Evolutionary conservation across 148 eudicot species (phyloP).

Genomic region (Rhododendron griersonianum): DNA sequence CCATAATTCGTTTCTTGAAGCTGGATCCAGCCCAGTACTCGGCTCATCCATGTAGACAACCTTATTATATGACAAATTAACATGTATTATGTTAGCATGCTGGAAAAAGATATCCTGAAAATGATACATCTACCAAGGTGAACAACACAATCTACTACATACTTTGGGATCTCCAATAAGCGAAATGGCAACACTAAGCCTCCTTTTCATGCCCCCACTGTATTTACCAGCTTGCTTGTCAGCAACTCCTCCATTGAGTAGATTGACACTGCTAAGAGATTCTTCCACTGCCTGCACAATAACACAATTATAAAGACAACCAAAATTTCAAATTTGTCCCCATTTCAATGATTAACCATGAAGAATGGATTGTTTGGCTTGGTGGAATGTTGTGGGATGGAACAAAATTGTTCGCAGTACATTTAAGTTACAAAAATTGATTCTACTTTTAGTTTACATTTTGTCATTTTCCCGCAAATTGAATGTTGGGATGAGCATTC

Average conservation of each 20-base stretch:
- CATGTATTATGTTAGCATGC: neutral
- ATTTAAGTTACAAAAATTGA: neutral
- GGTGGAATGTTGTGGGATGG: neutral
- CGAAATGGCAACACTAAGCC: conserved; percentile 95
- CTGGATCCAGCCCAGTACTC: conserved; percentile 88
- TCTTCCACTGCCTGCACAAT: conserved; percentile 73
- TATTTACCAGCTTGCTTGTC: conserved; percentile 79
- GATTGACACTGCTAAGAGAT: conserved; percentile 70
- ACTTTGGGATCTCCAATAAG: conserved; percentile 95
- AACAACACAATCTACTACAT: conserved; percentile 3
- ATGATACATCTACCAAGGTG: neutral
- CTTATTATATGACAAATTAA: conserved; percentile 14
- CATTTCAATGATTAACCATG: neutral
- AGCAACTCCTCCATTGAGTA: conserved; percentile 79
- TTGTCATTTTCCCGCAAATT: neutral
- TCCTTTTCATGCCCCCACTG: conserved; percentile 97
- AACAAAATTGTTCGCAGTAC: neutral
- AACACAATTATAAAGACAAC: neutral
- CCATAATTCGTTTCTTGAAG: conserved; percentile 85
- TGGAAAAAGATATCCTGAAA: too few species aligned
- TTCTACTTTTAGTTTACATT: neutral
- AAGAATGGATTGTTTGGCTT: neutral
- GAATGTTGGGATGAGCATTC: neutral
- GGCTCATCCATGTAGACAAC: conserved; percentile 98
- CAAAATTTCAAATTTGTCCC: too few species aligned